Evolutionary conservation across 495 filamentous ascomycete species (phyloP).

Genomic region (Cladorrhinum samala): DNA sequence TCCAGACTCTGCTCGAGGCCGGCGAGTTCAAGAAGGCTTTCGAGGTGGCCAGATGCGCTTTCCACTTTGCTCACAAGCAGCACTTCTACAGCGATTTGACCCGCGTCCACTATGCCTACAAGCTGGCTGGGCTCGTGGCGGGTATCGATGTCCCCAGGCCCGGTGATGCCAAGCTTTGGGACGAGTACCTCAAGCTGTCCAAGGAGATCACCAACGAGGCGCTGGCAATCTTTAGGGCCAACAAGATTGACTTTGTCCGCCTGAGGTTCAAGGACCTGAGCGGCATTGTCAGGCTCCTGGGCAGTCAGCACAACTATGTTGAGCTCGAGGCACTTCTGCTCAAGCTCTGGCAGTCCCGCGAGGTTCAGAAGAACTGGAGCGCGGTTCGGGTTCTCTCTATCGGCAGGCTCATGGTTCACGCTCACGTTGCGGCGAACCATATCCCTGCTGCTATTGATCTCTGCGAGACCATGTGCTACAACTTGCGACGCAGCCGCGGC

Average conservation of each 20-base stretch:
- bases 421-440: constrained; percentile 45
- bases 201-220: constrained; percentile 47
- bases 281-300: constrained; percentile 50
- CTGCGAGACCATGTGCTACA: constrained; percentile 58
- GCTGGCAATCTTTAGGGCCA: constrained; percentile 42
- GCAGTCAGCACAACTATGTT: constrained; percentile 52
- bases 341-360: constrained; percentile 55
- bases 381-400: constrained; percentile 48
- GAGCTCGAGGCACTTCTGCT: constrained; percentile 54
- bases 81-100: constrained; percentile 43
- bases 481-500: constrained; percentile 53
- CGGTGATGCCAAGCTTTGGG: constrained; percentile 35
- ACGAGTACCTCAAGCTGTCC: constrained; percentile 49
- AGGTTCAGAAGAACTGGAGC: constrained; percentile 54
- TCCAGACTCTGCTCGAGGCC: constrained; percentile 31
- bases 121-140: constrained; percentile 49
- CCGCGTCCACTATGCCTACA: constrained; percentile 48
- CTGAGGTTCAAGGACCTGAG: constrained; percentile 48
- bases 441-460: constrained; percentile 44
- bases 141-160: constrained; percentile 41
- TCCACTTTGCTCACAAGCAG: constrained; percentile 52
- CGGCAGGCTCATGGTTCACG: constrained; percentile 53
- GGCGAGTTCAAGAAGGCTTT: constrained; percentile 46
- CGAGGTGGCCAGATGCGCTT: constrained; percentile 47
- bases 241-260: constrained; percentile 48